Evolutionary conservation across 345 rosid species (phyloP), one percentile per base, ranked within the genome.

Genomic region (Ceriops tagal): DNA sequence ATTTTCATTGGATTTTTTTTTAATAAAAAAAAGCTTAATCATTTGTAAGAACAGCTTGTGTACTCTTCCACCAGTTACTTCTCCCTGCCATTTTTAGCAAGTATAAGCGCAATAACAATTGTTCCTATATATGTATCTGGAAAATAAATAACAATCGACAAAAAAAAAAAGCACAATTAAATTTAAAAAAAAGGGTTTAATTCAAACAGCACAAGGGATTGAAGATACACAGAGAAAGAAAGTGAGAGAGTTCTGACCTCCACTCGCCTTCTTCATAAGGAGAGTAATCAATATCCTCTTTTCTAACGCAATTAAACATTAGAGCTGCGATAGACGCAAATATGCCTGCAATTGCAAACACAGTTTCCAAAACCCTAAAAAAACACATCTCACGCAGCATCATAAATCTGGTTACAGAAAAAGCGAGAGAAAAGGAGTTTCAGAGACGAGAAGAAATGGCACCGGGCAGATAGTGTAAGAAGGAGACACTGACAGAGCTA

Each of bases 241-340:
- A 39, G 24, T 24, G 43, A 8, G 0, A 46, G 71, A 28, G 63
- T 10, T 22, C 86, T 62, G 61, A 91, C 98, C 98, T 91, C 98
- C 98, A 93, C 77, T 93, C 97, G 83, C 97, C 96, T 69, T 92
- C 97, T 62, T 92, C 98, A 53, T 93, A 93, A 1, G 98, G 98
- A 71, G 98, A 93, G 80, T 93, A 89, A 69, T 93, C 98, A 73
- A 93, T 91, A 64, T 93, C 98, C 31, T 89, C 96, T 78, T 88
- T 93, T 67, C 93, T 83, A 19, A 93, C 97, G 77, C 96, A 91
- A 83, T 89, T 93, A 83, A 93, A 91, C 97, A 93, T 93, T 89
- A 91, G 79, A 32, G 98, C 96, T 64, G 97, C 97, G 15, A 93
- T 30, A 55, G 98, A 88, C n/a, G 97, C 97, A 75, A 91, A 93